phyloP scores from a whole-genome alignment of 2,329 filamentous ascomycete species.

The Cytospora schulzeri region DNA sequence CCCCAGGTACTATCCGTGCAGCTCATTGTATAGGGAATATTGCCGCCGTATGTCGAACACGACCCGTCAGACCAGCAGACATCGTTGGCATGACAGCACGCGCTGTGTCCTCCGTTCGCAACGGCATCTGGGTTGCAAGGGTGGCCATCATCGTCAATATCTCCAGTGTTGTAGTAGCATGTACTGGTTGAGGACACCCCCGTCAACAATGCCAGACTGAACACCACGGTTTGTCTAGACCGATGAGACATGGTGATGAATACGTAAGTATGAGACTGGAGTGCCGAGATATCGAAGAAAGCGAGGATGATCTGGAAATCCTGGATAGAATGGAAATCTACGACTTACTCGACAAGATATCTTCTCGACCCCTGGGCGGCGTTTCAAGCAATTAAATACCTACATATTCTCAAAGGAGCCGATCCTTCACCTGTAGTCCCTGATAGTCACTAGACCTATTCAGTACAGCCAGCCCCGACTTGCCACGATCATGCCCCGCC shows the following conservation, averaged over 20 bases:
- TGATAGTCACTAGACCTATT: too few relatives aligned
- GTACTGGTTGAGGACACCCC: not conserved
- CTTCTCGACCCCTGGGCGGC: too few relatives aligned
- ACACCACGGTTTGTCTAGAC: not conserved
- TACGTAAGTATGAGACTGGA: not conserved
- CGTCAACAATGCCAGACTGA: not conserved
- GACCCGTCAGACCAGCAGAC: not conserved
- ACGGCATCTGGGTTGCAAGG: not conserved
- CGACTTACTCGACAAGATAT: too few relatives aligned
- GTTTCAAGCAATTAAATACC: too few relatives aligned
- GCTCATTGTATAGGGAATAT: not conserved
- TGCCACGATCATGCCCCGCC: too few relatives aligned
- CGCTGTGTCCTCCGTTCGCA: not conserved
- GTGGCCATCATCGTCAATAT: not conserved
- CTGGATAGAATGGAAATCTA: too few relatives aligned
- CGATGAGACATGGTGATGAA: not conserved
- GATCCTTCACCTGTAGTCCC: too few relatives aligned
- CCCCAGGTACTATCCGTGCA: not conserved
- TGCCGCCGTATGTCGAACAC: not conserved
- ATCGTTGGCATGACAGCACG: not conserved
- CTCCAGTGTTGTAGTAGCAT: not conserved
- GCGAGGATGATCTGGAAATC: too few relatives aligned
- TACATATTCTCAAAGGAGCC: too few relatives aligned
- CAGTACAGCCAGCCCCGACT: too few relatives aligned
- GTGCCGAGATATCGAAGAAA: too few relatives aligned